A percentile compares a stretch with the other conserved stretches of the same genome.
Conservation (phyloP, 2,329 filamentous ascomycete species). For the Calycina marina region DNA sequence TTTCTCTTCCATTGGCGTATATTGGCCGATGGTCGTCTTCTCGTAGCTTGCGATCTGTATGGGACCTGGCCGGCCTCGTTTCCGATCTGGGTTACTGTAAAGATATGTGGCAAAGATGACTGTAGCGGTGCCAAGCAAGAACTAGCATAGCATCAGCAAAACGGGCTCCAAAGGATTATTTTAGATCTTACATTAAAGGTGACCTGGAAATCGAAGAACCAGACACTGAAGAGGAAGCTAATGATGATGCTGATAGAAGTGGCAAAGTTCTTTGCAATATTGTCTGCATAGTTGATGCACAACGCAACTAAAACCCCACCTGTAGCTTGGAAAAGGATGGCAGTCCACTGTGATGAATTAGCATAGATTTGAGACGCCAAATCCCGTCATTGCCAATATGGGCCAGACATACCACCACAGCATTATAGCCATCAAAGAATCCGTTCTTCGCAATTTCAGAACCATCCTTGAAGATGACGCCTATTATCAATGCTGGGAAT, state of each 20-base stretch:
- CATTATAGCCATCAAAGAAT: conserved; percentile 92
- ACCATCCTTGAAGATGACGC: conserved; percentile 77
- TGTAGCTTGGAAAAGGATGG: conserved; percentile 66
- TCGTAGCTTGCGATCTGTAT: conserved; percentile 63
- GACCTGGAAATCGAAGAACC: conserved; percentile 69
- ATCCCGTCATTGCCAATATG: too few relatives aligned
- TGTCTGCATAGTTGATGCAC: conserved; percentile 71
- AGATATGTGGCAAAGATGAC: conserved; percentile 76
- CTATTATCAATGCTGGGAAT: conserved; percentile 75
- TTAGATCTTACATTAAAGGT: conserved; percentile 49
- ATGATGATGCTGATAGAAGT: conserved; percentile 84
- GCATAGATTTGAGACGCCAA: neutral
- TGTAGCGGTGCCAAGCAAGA: conserved; percentile 62
- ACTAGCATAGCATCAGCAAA: conserved; percentile 36
- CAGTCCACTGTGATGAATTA: conserved; percentile 42
- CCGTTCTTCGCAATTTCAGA: conserved; percentile 68
- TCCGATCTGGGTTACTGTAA: conserved; percentile 56
- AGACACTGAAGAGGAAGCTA: conserved; percentile 72
- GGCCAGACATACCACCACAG: conserved; percentile 43
- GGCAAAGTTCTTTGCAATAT: conserved; percentile 87
- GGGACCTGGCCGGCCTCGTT: conserved; percentile 44
- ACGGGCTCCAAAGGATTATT: neutral
- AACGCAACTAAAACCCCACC: conserved; percentile 76
- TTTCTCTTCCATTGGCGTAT: conserved; percentile 21
- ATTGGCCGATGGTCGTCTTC: conserved; percentile 34